Evolutionary conservation across 106 monocot species (phyloP).

Genomic region (Platanthera zijinensis): DNA sequence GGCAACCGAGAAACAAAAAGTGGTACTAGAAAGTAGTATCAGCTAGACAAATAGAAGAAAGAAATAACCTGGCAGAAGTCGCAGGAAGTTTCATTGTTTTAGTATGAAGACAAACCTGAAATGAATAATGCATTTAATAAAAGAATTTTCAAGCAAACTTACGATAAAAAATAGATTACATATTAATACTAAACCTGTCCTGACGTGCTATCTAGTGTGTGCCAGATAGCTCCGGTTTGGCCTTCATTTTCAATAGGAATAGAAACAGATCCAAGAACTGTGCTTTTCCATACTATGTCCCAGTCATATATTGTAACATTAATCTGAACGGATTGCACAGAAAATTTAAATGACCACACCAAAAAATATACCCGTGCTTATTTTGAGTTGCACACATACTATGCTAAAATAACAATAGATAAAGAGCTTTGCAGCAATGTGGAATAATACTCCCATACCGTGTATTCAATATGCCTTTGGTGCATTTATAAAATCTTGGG

Average conservation of each 20-base stretch:
- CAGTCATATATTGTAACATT: slow-evolving; percentile 97
- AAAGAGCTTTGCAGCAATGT: neutral
- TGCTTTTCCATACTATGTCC: slow-evolving; percentile 99
- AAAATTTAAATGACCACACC: slow-evolving; percentile 1
- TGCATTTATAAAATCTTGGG: too few species aligned
- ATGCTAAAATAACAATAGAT: neutral
- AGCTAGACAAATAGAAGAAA: slow-evolving; percentile 12
- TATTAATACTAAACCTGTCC: slow-evolving; percentile 58
- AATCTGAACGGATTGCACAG: slow-evolving; percentile 40
- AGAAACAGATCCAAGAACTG: slow-evolving; percentile 86
- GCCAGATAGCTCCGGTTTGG: slow-evolving; percentile 76
- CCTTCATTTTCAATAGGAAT: slow-evolving; percentile 76
- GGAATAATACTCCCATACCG: too few species aligned
- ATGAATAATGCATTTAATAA: neutral
- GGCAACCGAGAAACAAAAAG: neutral
- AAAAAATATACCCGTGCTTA: neutral
- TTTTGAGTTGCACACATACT: neutral
- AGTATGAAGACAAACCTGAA: slow-evolving; percentile 96
- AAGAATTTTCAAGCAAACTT: neutral
- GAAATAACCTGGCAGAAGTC: slow-evolving; percentile 62
- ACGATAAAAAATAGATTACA: slow-evolving; percentile 1
- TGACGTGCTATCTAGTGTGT: slow-evolving; percentile 68
- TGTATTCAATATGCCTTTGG: too few species aligned
- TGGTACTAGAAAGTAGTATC: neutral
- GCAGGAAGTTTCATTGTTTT: slow-evolving; percentile 51